Base-by-base conservation (phyloP, 2,329 filamentous ascomycete genomes). In the Ophidiomyces ophidiicola region DNA sequence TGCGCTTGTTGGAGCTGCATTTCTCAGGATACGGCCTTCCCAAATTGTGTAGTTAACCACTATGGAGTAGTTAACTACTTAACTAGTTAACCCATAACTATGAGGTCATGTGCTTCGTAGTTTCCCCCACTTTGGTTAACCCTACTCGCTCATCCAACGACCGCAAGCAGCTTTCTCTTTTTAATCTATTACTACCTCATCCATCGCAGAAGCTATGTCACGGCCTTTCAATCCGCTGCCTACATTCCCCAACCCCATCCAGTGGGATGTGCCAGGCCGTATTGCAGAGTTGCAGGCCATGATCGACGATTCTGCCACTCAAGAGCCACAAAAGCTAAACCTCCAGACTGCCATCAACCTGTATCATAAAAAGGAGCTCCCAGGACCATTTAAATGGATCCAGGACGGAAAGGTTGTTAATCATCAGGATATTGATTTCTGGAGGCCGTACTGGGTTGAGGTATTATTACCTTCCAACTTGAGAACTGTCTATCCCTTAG, bases 201-300 rank as follows among this genome's bases (percentile, higher is more conserved):
- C n/a, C n/a, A n/a, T n/a, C n/a, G n/a, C n/a, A n/a, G n/a, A n/a
- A n/a, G n/a, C n/a, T n/a, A n/a, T n/a, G 32, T 43, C 29, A 10
- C 36, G 35, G 30, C 31, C 41, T 38, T 39, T 41, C 26, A 44
- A 34, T 21, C 39, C 42, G 18, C 28, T 37, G 28, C 35, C 42
- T 30, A 10, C 26, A 32, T 38, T 29, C 35, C 43, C 43, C n/a
- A 40, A 18, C 23, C 43, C 39, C 28, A 39, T 42, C 28, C 31
- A 39, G 39, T 45, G 31, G 34, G 39, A 42, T 36, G 30, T 45
- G 17, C 15, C 35, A 42, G 39, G 34, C 6, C 39, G 43, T 32
- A 42, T 45, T 30, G 24, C 35, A 30, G 36, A 42, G 40, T 21
- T 42, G n/a, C 39, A 45, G 30, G 32, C 31, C 35, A 43, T 45